These are phyloP conservation scores for Saccharomyces hybrid DNA, from an alignment of 1,139 yeast genomes.

Conservation along the genomic window DNA sequence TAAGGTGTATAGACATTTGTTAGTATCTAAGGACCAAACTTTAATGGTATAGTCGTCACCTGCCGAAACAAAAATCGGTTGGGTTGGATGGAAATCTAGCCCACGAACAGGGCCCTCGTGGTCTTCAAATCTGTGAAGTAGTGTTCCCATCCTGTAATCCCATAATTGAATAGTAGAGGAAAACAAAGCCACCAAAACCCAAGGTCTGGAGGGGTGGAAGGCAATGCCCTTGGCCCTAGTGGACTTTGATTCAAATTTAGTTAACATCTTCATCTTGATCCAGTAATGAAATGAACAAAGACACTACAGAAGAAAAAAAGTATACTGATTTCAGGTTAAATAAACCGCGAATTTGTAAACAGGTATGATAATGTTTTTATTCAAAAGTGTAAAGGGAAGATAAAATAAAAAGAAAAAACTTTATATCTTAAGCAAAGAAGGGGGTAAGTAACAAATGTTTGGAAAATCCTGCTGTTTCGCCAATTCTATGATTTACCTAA, in stretches of 20 bases:
- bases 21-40: conserved; percentile 91
- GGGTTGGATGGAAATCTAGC: conserved; percentile 94
- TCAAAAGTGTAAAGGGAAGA: not conserved
- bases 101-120: conserved; percentile 98
- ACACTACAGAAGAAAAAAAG: not conserved
- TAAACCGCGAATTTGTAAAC: not conserved
- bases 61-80: conserved; percentile 92
- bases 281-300: conserved; percentile 2
- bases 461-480: not conserved
- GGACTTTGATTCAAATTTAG: conserved; percentile 96
- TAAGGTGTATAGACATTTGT: conserved; percentile 86
- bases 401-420: not conserved
- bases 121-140: conserved; percentile 93
- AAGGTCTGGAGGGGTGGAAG: conserved; percentile 88
- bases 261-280: conserved; percentile 82
- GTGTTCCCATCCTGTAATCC: conserved; percentile 99
- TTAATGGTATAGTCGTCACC: conserved; percentile 95
- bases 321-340: not conserved
- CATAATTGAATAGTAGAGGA: conserved; percentile 94
- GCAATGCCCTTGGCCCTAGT: conserved; percentile 98
- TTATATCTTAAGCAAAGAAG: not conserved
- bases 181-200: conserved; percentile 92
- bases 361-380: not conserved
- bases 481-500: not conserved
- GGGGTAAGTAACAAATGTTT: not conserved